Evolutionary conservation across 148 eudicot genomes (phyloP).

Genomic region (Suaeda aralocaspica): DNA sequence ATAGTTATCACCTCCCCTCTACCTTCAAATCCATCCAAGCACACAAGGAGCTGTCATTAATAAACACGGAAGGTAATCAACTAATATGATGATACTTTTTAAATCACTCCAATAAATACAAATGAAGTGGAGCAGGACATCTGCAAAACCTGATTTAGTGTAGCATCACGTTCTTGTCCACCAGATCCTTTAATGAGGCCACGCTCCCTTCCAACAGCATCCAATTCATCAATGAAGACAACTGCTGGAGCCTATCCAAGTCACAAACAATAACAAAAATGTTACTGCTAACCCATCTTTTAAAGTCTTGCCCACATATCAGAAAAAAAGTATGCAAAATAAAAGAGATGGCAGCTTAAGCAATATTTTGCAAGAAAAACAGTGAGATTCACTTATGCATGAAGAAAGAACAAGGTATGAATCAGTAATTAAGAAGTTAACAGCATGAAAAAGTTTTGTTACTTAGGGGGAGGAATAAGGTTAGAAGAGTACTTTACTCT

Average conservation of each 20-base stretch:
- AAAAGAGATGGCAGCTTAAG: not conserved
- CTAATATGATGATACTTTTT: not conserved
- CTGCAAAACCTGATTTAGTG: constrained; percentile 76
- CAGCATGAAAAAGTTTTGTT: too few species aligned
- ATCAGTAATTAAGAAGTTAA: too few species aligned
- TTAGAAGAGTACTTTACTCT: too few species aligned
- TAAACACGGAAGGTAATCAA: constrained; percentile 5
- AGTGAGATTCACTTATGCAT: too few species aligned
- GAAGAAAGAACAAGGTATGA: too few species aligned
- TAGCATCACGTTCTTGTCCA: constrained; percentile 99
- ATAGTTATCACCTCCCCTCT: constrained; percentile 91
- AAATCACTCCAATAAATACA: constrained; percentile 5
- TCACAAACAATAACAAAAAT: constrained; percentile 18
- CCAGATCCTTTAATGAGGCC: constrained; percentile 95
- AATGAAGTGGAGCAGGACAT: constrained; percentile 11
- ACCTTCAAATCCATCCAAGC: constrained; percentile 97
- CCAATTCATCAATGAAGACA: constrained; percentile 96
- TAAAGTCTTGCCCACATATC: not conserved
- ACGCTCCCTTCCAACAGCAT: constrained; percentile 99
- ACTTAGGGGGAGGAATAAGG: too few species aligned
- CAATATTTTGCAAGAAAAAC: too few species aligned
- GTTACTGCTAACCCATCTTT: constrained; percentile 4
- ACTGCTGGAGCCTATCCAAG: constrained; percentile 80
- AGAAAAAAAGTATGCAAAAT: not conserved
- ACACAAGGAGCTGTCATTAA: constrained; percentile 72